Conservation (phyloP, 139 green algal genomes). For the Picochlorum sp. region DNA sequence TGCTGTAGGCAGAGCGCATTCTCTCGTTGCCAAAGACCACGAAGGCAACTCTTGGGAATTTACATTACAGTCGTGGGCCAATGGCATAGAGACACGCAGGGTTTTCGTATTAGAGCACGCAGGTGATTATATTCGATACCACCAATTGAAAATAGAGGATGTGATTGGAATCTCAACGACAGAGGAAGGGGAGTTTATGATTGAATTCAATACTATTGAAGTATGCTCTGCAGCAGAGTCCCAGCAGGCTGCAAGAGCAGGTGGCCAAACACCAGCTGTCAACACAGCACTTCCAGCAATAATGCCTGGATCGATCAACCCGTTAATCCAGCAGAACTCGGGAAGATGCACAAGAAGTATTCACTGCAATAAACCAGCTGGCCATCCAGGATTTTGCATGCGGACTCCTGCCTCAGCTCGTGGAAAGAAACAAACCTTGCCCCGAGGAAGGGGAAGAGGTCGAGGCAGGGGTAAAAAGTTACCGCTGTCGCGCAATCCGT, state of each 20-base stretch:
- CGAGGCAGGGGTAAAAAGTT: background rate
- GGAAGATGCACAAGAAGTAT: slow-evolving; percentile 39
- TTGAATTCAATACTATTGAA: slow-evolving; percentile 36
- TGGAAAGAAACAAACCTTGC: slow-evolving; percentile 1
- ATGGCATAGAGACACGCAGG: slow-evolving; percentile 57
- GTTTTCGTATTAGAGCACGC: slow-evolving; percentile 72
- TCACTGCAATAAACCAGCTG: slow-evolving; percentile 46
- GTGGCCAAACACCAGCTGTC: background rate
- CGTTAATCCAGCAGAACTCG: slow-evolving; percentile 32
- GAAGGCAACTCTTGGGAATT: slow-evolving; percentile 37
- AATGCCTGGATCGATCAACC: slow-evolving; percentile 15
- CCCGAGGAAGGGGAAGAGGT: background rate
- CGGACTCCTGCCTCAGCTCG: slow-evolving; percentile 17
- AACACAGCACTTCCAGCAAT: slow-evolving; percentile 1
- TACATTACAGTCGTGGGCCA: slow-evolving; percentile 61
- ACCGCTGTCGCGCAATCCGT: background rate
- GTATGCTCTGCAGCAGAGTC: slow-evolving; percentile 29
- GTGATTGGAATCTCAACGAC: slow-evolving; percentile 48
- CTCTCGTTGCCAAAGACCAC: slow-evolving; percentile 27
- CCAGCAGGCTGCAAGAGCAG: slow-evolving; percentile 18
- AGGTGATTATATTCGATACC: slow-evolving; percentile 27
- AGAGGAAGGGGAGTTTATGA: slow-evolving; percentile 25
- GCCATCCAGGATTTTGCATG: slow-evolving; percentile 42
- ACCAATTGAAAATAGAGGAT: slow-evolving; percentile 44
- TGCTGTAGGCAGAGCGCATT: slow-evolving; percentile 33